These are phyloP conservation scores for Cynanchum wilfordii DNA, from an alignment of 257 asterid genomes.

Conservation along the genomic window DNA sequence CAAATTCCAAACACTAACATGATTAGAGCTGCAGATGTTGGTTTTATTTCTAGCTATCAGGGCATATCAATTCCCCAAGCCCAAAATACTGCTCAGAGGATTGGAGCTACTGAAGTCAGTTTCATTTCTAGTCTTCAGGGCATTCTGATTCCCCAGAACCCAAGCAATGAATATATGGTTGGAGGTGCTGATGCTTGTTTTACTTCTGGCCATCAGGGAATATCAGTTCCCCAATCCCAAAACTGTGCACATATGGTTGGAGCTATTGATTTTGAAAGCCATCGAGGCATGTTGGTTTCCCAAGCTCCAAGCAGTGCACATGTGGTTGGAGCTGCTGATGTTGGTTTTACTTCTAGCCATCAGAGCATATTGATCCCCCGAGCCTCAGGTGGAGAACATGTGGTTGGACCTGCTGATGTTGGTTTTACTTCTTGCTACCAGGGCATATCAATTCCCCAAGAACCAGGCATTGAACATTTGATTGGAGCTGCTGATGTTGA, in stretches of 20 bases:
- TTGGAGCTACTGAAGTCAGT: background rate
- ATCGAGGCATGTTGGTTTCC: too few species aligned
- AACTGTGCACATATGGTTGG: too few species aligned
- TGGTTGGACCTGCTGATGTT: background rate
- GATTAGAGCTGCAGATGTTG: background rate
- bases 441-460: slow-evolving; percentile 1
- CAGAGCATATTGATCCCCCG: background rate
- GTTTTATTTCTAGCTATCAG: background rate
- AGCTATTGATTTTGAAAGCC: too few species aligned
- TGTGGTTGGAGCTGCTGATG: background rate
- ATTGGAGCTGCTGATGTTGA: background rate
- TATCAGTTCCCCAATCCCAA: too few species aligned
- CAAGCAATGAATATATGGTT: too few species aligned
- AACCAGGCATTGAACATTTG: background rate
- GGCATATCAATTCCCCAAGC: background rate
- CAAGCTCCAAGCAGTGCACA: too few species aligned
- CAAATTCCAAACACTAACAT: background rate
- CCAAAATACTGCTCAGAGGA: background rate
- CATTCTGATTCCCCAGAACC: too few species aligned
- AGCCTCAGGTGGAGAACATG: background rate
- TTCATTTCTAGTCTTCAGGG: background rate
- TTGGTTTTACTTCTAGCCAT: background rate
- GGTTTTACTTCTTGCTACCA: background rate
- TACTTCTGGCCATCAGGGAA: too few species aligned
- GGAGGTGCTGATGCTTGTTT: too few species aligned